These are phyloP conservation scores for Venturia oleaginea DNA, from an alignment of 2,329 filamentous ascomycete genomes.

Conservation along the genomic window DNA sequence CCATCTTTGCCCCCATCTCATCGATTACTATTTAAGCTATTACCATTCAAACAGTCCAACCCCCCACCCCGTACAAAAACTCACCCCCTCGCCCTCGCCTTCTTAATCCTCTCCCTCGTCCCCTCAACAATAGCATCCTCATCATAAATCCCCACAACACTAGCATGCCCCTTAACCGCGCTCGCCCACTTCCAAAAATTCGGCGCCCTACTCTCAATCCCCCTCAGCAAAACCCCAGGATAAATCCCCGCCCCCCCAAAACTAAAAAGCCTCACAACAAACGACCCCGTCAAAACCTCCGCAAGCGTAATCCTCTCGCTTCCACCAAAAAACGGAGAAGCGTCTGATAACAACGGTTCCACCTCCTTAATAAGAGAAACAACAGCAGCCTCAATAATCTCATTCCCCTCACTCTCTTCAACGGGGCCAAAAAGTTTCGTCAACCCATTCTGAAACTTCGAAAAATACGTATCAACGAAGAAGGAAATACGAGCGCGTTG, in stretches of 20 bases:
- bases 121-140: neutral
- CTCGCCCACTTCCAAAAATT: conserved; percentile 9
- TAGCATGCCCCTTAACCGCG: neutral
- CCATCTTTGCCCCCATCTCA: too few relatives aligned
- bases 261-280: neutral
- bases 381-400: neutral
- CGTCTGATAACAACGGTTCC: neutral
- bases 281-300: neutral
- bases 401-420: neutral
- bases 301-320: neutral
- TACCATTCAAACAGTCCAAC: too few relatives aligned
- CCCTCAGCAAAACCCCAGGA: neutral
- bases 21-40: too few relatives aligned
- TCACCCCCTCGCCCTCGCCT: neutral
- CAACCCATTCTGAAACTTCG: conserved; percentile 4
- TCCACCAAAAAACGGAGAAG: conserved; percentile 1
- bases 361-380: neutral
- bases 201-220: neutral
- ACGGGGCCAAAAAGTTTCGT: neutral
- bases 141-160: conserved; percentile 8
- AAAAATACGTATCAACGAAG: conserved; percentile 5
- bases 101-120: neutral
- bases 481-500: conserved; percentile 2
- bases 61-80: too few relatives aligned
- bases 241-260: neutral